Evolutionary conservation across 768 basidiomycete genomes (phyloP).

Genomic region (Suillus ampliporus): DNA sequence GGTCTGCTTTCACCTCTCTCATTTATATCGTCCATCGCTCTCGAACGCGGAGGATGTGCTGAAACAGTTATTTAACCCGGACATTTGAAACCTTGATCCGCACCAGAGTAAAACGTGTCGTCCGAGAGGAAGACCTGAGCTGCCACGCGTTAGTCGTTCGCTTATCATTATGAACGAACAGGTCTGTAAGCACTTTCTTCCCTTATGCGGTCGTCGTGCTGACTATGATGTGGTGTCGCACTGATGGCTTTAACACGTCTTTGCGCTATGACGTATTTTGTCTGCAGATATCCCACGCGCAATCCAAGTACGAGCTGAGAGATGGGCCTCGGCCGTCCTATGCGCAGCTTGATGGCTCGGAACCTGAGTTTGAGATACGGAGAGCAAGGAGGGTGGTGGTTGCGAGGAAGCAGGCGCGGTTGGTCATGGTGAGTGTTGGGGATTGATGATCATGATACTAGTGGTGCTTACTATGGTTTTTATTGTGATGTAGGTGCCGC

Average conservation of each 20-base stretch:
- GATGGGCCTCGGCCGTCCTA: slow-evolving; percentile 11
- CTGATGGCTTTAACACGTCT: too few relatives aligned
- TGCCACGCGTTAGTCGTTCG: neutral
- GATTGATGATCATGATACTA: too few relatives aligned
- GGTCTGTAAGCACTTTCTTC: slow-evolving; percentile 1
- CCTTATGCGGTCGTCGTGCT: neutral
- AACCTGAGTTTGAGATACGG: slow-evolving; percentile 28
- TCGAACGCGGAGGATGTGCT: too few relatives aligned
- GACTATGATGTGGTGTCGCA: too few relatives aligned
- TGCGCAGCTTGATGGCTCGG: slow-evolving; percentile 13
- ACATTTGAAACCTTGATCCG: neutral
- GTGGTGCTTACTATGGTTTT: too few relatives aligned
- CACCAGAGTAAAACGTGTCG: neutral
- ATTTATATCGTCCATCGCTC: too few relatives aligned
- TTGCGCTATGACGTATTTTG: too few relatives aligned
- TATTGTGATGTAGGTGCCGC: too few relatives aligned
- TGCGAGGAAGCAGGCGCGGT: slow-evolving; percentile 23
- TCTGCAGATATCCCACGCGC: slow-evolving; percentile 19
- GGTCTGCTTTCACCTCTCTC: too few relatives aligned
- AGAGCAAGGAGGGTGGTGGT: slow-evolving; percentile 27
- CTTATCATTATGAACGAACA: neutral
- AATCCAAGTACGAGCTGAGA: slow-evolving; percentile 20
- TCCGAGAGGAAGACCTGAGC: neutral
- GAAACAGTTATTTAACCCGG: neutral
- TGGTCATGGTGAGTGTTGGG: slow-evolving; percentile 29